Evolutionary conservation across 148 eudicot genomes (phyloP).

Genomic region (Arctostaphylos glauca): DNA sequence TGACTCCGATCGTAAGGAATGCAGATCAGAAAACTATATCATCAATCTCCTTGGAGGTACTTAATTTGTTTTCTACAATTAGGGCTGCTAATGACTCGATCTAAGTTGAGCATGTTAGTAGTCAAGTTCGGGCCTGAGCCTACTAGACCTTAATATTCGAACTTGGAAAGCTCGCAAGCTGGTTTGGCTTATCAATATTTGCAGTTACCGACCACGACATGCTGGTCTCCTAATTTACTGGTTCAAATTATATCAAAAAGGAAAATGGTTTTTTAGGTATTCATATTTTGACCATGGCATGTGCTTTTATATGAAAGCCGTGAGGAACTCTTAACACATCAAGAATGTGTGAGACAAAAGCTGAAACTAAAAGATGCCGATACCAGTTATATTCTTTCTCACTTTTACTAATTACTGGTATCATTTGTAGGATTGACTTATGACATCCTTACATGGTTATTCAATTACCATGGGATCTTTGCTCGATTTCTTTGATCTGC

Average conservation of each 20-base stretch:
- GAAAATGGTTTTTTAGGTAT: not conserved
- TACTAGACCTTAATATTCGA: not conserved
- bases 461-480: not conserved
- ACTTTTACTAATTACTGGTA: not conserved
- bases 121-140: not conserved
- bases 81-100: not conserved
- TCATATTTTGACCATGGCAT: not conserved
- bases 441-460: not conserved
- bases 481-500: not conserved
- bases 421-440: not conserved
- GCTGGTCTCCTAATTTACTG: not conserved
- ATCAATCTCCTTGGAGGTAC: slow-evolving; percentile 84
- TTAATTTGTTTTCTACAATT: too few species aligned
- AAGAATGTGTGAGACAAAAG: not conserved
- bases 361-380: not conserved
- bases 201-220: not conserved
- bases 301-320: not conserved
- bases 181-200: not conserved
- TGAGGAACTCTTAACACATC: not conserved
- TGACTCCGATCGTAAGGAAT: slow-evolving; percentile 89
- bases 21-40: slow-evolving; percentile 98
- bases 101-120: not conserved
- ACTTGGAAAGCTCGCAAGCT: not conserved
- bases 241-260: not conserved
- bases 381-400: not conserved